Evolutionary conservation across 2,329 filamentous ascomycete species (phyloP).

Genomic region (Davidsoniella neocaledoniae): DNA sequence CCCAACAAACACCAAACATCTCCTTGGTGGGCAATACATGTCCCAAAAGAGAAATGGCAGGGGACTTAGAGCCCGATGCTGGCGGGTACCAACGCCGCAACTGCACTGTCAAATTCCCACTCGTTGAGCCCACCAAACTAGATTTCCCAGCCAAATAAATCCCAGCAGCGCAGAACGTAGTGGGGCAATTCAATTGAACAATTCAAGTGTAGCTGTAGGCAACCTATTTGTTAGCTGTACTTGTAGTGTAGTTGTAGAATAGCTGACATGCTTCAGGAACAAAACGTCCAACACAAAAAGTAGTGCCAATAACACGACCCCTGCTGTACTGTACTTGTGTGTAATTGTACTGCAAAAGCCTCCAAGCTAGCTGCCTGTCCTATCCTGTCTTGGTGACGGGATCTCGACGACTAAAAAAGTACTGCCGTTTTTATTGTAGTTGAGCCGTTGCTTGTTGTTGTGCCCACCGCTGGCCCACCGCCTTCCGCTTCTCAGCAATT

Average conservation of each 20-base stretch:
- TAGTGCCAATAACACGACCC: constrained; percentile 3
- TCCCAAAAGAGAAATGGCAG: constrained; percentile 3
- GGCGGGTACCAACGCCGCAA: background rate
- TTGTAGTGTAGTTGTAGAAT: background rate
- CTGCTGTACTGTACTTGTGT: background rate
- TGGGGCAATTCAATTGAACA: background rate
- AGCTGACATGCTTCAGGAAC: background rate
- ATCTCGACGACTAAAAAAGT: constrained; percentile 4
- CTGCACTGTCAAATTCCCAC: constrained; percentile 7
- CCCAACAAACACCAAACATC: constrained; percentile 8
- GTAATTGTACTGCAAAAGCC: no score
- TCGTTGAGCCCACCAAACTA: constrained; percentile 11
- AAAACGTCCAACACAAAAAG: background rate
- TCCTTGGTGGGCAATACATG: background rate
- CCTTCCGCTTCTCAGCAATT: no score
- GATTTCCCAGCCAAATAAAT: background rate
- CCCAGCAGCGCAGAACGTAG: background rate
- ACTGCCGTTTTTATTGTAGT: constrained; percentile 2
- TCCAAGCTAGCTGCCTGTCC: no score
- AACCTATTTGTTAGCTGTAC: background rate
- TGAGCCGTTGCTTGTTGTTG: constrained; percentile 1
- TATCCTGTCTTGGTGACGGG: background rate
- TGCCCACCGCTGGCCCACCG: no score
- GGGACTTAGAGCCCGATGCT: background rate
- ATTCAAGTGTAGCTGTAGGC: background rate